phyloP scores from a whole-genome alignment of 352 stramenopile species.

The Globisporangium rhizosaccharum region DNA sequence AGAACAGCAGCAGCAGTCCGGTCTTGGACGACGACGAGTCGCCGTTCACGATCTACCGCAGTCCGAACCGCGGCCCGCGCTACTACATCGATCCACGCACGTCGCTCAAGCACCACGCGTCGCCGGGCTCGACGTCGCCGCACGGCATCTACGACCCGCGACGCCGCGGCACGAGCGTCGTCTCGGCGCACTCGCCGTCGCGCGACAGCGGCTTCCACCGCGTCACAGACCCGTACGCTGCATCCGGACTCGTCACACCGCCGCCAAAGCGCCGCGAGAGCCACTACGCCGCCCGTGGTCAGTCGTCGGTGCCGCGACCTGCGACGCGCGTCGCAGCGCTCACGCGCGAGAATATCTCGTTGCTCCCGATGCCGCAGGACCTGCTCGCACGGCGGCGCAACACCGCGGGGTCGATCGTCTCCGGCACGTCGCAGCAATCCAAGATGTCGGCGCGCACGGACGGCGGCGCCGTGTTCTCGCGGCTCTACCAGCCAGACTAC shows the following conservation, averaged over 20 bases:
- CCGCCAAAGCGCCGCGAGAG: constrained; percentile 17
- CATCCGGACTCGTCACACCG: constrained; percentile 29
- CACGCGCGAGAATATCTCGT: constrained; percentile 76
- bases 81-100: constrained; percentile 14
- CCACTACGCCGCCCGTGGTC: constrained; percentile 3
- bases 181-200: constrained; percentile 7
- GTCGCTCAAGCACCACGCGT: constrained; percentile 5
- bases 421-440: constrained; percentile 58
- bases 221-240: constrained; percentile 7
- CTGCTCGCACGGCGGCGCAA: constrained; percentile 16
- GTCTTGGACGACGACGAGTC: constrained; percentile 18
- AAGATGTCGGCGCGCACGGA: constrained; percentile 71
- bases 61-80: constrained; percentile 14
- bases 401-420: constrained; percentile 46
- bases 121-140: background rate
- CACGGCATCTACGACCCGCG: constrained; percentile 14
- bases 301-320: constrained; percentile 22
- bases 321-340: constrained; percentile 55
- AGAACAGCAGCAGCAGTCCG: constrained; percentile 11
- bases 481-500: constrained; percentile 80
- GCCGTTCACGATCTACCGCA: constrained; percentile 26
- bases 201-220: constrained; percentile 3
- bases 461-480: constrained; percentile 73
- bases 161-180: constrained; percentile 11
- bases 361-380: constrained; percentile 44